Evolutionary conservation across 768 basidiomycete genomes (phyloP), one percentile per base, ranked within the genome.

Genomic region (Coprinopsis marcescibilis): DNA sequence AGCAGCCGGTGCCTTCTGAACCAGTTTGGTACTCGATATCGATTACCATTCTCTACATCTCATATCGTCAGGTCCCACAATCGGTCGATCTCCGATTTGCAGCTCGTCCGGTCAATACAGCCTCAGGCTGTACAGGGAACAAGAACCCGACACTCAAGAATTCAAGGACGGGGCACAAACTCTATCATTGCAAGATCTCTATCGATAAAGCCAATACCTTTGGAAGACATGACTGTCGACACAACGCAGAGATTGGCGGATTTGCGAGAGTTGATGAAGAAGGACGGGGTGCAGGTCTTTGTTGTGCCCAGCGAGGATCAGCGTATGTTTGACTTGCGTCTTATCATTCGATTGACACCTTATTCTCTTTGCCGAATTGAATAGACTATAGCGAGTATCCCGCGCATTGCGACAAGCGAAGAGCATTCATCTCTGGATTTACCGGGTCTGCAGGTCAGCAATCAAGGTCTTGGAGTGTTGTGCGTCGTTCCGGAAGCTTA

Each of bases 301-400:
- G 77, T 97, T 1, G 79, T 97, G 35, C 89, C 90, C 3, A 91
- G 87, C 52, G 94, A 92, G 65, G 95, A 98, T 66, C 87, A 90
- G 58, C 95, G 93, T 87, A 65, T 60, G 83, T 76, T 37, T 39
- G n/a, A n/a, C n/a, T n/a, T n/a, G n/a, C n/a, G 27, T 40, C 30
- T 14, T 25, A 41, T 51, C 48, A 15, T 33, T 29, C 29, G 13
- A 36, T n/a, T 10, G 12, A 32, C 37, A 45, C 37, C 23, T 24
- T 13, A 33, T 33, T 4, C 2, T n/a, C 5, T 19, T 17, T 37
- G 23, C 20, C 29, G 39, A 19, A 41, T 30, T 13, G 41, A 13
- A 4, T 43, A 93, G 91, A 94, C 64, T 82, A 76, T 5, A 93
- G 90, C 65, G 93, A 95, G 63, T 95, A 94, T 63, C 76, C 85